Base-by-base conservation (phyloP, 73 alveolate genomes). In the Symbiodinium pilosum region DNA sequence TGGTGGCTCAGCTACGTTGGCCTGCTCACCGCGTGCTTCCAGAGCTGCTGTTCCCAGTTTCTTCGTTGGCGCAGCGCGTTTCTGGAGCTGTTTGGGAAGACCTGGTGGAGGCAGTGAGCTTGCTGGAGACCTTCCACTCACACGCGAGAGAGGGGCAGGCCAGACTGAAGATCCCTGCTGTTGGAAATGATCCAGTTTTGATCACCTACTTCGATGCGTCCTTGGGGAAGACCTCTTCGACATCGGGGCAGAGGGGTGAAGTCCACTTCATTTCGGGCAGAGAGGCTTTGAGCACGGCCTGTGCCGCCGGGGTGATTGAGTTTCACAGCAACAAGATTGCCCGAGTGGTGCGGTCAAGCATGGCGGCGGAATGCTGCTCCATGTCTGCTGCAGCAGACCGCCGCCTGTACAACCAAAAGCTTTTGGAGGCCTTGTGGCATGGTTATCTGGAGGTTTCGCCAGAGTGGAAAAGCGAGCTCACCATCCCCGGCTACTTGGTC, bases 21-120 rank as follows among this genome's bases (percentile, higher is more conserved):
- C 95, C 95, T 1, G 68, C 86, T 0, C 95, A 64, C 51, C 77
- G 21, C 40, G 95, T 88, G n/a, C 24, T 86, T 52, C 93, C 93
- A 2, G 93, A 86, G 83, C 40, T 51, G 38, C 93, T 86, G 42
- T 86, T 20, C 38, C 43, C n/a, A 18, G 68, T 71, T 9, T 34
- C 54, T 18, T 41, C 28, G 0, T 56, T 86, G 77, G 93, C 93
- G 4, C 93, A 86, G 42, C 32, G 93, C 20, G 93, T 86, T 38
- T 47, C 83, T n/a, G 41, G 21, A 8, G 77, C 83, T 0, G 34
- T 40, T 1, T 11, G 36, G 0, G 83, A 32, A 20, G 93, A 86
- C 54, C 28, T 86, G 56, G 12, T 4, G 41, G n/a, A 24, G 4
- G 83, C 54, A 6, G 68, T 47, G 51, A 40, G 32, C 21, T 30